A percentile compares a stretch with the other conserved stretches of the same genome.
Evolutionary conservation across 1,284 basidiomycete species (phyloP).

Genomic region (Fereydounia khargensis): DNA sequence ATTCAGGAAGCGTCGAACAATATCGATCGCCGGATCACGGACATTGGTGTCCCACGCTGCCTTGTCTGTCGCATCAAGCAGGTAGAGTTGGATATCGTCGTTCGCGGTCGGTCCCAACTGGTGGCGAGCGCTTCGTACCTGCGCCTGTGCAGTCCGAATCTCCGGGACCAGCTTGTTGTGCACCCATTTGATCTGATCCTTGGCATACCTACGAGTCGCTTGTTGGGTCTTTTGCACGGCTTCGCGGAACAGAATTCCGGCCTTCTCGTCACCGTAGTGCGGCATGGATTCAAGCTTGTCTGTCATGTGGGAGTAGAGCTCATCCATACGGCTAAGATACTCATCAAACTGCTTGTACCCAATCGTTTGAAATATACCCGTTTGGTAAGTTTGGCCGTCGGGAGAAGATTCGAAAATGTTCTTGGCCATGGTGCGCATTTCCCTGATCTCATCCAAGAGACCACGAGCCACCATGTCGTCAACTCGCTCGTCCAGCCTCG

Average conservation of each 20-base stretch:
- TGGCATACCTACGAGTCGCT: conserved; percentile 87
- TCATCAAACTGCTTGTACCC: conserved; percentile 86
- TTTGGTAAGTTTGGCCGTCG: conserved; percentile 62
- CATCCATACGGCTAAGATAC: conserved; percentile 62
- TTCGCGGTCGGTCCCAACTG: neutral
- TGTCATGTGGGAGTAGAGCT: too few relatives aligned
- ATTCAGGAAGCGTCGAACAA: conserved; percentile 63
- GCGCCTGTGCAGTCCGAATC: conserved; percentile 54
- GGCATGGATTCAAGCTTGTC: conserved; percentile 41
- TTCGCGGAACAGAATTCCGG: conserved; percentile 60
- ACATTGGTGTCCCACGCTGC: conserved; percentile 64
- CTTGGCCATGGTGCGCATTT: conserved; percentile 59
- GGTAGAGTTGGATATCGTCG: conserved; percentile 58
- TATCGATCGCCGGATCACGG: conserved; percentile 29
- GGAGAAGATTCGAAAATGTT: conserved; percentile 4
- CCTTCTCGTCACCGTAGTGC: conserved; percentile 1
- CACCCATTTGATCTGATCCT: conserved; percentile 88
- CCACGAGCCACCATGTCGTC: conserved; percentile 89
- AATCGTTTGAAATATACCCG: conserved; percentile 92
- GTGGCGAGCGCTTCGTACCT: neutral
- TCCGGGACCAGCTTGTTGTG: conserved; percentile 83
- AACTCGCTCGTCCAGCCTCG: conserved; percentile 74
- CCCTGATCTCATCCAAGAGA: conserved; percentile 75
- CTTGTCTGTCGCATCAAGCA: conserved; percentile 70
- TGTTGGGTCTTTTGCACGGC: conserved; percentile 79